Evolutionary conservation across 1,284 basidiomycete species (phyloP), one percentile per base, ranked within the genome.

Genomic region (Ustilago curta): DNA sequence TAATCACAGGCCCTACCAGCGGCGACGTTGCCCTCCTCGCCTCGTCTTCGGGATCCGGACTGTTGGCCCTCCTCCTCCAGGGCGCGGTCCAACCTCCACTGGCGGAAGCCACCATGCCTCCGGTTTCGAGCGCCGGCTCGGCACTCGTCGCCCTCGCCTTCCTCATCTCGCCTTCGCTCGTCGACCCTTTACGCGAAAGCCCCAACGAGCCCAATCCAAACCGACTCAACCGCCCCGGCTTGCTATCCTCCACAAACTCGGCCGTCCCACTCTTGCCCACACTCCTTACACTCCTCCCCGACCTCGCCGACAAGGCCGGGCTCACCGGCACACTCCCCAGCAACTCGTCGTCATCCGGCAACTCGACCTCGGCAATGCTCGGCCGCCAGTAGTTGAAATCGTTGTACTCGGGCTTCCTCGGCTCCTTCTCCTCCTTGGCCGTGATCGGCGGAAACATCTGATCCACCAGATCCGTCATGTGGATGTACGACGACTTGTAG

Each of bases 391-490:
- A 99, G 84, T 97, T 98, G 88, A 97, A 96, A 85, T 99, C 96
- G 19, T 95, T 97, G 85, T 89, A 99, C 85, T 97, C 94, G 0
- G 93, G 91, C 40, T 91, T 90, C 88, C 91, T 49, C 19, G 78
- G 76, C 31, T 73, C 70, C 43, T 71, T 67, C 47, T 76, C 91
- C 83, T 93, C 93, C 57, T 91, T 90, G 80, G 94, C 90, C 32
- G 76, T 76, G 66, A 98, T 94, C 0, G 96, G 94, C 27, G 97
- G 97, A 88, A 99, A 99, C 91, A 97, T 96, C 85, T 97, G 95
- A 86, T 99, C 95, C 32, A 99, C 97, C 16, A 99, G 89, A 85
- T 99, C 96, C 18, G 96, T 97, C 94, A 96, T 97, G 85, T 94
- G 91, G 73, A 95, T 95, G 85, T 95, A 95, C 89, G 93, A 94